Conservation (phyloP, 2,329 filamentous ascomycete species). For the Hymenoscyphus occultus region DNA sequence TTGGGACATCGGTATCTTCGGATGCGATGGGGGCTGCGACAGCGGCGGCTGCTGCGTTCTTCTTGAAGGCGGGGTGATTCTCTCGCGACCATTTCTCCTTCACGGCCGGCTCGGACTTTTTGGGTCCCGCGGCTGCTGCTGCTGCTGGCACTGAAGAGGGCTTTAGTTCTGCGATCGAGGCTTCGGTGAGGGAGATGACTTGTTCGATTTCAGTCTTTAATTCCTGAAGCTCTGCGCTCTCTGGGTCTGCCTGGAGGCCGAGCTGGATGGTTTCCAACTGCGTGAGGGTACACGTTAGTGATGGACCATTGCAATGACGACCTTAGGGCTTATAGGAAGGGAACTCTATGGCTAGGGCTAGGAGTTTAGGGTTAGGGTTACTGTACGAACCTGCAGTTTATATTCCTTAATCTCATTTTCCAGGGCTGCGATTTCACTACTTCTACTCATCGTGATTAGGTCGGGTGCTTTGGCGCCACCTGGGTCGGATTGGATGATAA, state of each 20-base stretch:
- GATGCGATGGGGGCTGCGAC: conserved; percentile 40
- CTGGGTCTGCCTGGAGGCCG: conserved; percentile 76
- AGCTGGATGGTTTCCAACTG: conserved; percentile 75
- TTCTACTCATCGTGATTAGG: conserved; percentile 16
- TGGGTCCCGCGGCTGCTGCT: conserved; percentile 22
- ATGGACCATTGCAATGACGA: no score
- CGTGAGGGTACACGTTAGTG: conserved; percentile 17
- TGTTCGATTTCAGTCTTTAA: conserved; percentile 79
- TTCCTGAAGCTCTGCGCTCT: conserved; percentile 72
- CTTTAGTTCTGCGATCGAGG: conserved; percentile 77
- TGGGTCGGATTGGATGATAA: neutral
- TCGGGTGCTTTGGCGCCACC: neutral
- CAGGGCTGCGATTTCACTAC: conserved; percentile 33
- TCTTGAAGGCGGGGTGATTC: conserved; percentile 75
- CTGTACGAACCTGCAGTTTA: conserved; percentile 50
- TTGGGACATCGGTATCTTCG: conserved; percentile 51
- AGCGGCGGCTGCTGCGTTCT: conserved; percentile 46
- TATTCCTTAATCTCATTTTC: conserved; percentile 55
- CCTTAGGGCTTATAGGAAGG: no score
- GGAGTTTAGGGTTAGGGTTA: no score
- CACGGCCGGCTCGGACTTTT: conserved; percentile 48
- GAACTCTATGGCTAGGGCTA: no score
- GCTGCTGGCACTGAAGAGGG: conserved; percentile 45
- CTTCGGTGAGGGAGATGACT: conserved; percentile 75
- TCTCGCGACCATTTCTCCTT: conserved; percentile 76